Conservation (phyloP, 2,329 filamentous ascomycete species). For the Gliomastix tumulicola region DNA sequence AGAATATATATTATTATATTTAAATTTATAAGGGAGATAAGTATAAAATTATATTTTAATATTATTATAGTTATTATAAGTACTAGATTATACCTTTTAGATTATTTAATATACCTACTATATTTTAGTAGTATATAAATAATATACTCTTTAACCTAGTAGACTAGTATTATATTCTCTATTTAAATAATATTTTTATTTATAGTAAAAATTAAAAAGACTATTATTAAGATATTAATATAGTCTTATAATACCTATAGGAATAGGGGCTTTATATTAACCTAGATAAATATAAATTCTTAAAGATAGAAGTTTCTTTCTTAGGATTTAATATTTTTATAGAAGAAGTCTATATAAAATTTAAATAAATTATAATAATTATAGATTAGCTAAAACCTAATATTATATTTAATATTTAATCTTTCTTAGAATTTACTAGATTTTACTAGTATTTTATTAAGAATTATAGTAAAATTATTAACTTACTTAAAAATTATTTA, state of each 20-base stretch:
- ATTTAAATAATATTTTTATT: constrained; percentile 1
- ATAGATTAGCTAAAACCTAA: background rate
- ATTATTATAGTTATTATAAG: constrained; percentile 1
- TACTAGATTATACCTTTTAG: background rate
- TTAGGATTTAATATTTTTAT: background rate
- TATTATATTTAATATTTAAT: constrained; percentile 1
- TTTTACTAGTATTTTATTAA: background rate
- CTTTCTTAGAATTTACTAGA: background rate
- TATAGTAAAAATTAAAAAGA: constrained; percentile 1
- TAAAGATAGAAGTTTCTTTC: background rate
- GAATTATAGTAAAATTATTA: too few relatives aligned
- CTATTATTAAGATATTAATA: constrained; percentile 1
- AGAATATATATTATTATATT: constrained; percentile 1
- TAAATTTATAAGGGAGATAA: background rate
- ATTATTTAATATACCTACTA: too few relatives aligned
- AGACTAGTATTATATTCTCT: background rate
- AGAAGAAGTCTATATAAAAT: background rate
- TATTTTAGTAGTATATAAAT: too few relatives aligned
- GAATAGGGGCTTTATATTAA: background rate
- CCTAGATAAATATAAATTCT: background rate
- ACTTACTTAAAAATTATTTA: background rate
- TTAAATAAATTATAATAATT: background rate
- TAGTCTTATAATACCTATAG: background rate
- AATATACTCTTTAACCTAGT: background rate
- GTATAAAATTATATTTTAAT: background rate